Evolutionary conservation across 2,329 filamentous ascomycete genomes (phyloP).

Genomic region (Pyricularia grisea): DNA sequence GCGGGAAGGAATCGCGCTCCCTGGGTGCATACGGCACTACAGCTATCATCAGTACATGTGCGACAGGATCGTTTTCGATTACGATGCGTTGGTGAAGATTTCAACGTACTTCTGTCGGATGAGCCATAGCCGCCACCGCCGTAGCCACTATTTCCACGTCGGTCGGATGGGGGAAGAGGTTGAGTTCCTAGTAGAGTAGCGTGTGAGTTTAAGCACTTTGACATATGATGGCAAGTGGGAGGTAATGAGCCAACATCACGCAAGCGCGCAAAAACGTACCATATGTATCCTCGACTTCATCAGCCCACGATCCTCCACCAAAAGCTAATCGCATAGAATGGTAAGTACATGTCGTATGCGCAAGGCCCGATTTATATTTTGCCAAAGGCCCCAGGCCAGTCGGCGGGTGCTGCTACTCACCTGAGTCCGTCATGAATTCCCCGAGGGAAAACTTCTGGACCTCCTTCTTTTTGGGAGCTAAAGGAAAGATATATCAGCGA

Average conservation of each 20-base stretch:
- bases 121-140: conserved; percentile 15
- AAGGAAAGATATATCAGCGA: conserved; percentile 21
- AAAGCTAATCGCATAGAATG: conserved; percentile 71
- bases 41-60: conserved; percentile 24
- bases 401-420: conserved; percentile 43
- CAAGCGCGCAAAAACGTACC: conserved; percentile 42
- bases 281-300: conserved; percentile 91
- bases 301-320: conserved; percentile 79
- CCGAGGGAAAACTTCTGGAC: conserved; percentile 95
- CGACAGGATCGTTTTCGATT: conserved; percentile 5
- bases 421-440: conserved; percentile 87
- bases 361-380: conserved; percentile 58
- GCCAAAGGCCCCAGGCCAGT: neutral
- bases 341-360: conserved; percentile 91
- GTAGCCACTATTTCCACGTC: conserved; percentile 19
- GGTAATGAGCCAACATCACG: neutral
- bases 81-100: neutral
- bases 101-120: conserved; percentile 10
- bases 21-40: conserved; percentile 41
- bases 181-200: conserved; percentile 39
- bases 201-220: neutral
- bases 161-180: conserved; percentile 42
- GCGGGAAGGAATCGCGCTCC: conserved; percentile 57
- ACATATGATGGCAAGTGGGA: conserved; percentile 15
- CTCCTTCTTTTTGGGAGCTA: conserved; percentile 90